Evolutionary conservation across 352 stramenopile genomes (phyloP), one percentile per base, ranked within the genome.

Genomic region (Pythium sp.): DNA sequence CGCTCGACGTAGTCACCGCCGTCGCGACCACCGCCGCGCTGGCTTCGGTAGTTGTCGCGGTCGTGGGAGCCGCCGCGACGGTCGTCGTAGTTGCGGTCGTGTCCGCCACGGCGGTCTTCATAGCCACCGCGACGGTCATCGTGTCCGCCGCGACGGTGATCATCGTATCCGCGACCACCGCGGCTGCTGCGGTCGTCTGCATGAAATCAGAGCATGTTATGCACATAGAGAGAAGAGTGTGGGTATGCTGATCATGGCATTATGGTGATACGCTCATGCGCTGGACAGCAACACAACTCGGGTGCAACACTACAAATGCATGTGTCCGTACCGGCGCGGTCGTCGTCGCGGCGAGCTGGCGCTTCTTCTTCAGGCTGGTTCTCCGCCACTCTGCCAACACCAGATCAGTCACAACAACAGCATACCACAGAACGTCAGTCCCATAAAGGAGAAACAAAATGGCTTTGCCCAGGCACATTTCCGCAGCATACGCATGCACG

Each of bases 1-100:
- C 82, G 84, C 36, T 91, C 76, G 49, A 20, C 43, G 62, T 70
- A 47, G 26, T 62, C 72, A 4, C 53, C 63, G 5, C 70, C 62
- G 55, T 78, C 75, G 41, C 64, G 70, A 59, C 78, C 73, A 61
- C 49, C 62, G 18, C 51, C 49, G 26, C 53, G 49, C 26, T 55
- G 62, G 62, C 20, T 55, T 30, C 36, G 51, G 28, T 51, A 41
- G 53, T 58, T 65, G 43, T 63, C 66, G 43, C 69, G 56, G 9
- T 61, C 58, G 22, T 66, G 28, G 43, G 56, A 41, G 30, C 61
- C 60, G 7, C 67, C 53, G 5, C 55, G 28, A 26, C 49, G 67
- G 61, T 72, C 62, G 36, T 34, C 51, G 26, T 69, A 36, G 28
- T 65, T 32, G 49, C 64, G 49, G 11, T 65, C 59, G 49, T 55